Conservation (phyloP, 345 rosid species). For the Pugionium cornutum region DNA sequence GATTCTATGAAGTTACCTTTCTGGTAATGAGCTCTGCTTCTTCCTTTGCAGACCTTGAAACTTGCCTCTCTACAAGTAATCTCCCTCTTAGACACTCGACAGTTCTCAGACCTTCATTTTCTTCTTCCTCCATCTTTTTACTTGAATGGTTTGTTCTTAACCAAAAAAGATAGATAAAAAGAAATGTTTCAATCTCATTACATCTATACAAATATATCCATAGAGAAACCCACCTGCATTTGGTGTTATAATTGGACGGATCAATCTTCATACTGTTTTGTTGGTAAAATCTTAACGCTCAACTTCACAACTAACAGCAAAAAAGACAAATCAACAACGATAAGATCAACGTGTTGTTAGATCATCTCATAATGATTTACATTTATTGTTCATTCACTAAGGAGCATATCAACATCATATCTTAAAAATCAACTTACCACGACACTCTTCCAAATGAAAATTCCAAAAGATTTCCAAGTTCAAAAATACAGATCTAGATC, state of each 20-base stretch:
- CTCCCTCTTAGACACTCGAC: conserved; percentile 84
- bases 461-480: conserved; percentile 11
- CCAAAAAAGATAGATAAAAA: background rate
- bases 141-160: conserved; percentile 17
- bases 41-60: conserved; percentile 68
- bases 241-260: conserved; percentile 35
- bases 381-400: conserved; percentile 34
- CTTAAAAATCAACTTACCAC: conserved; percentile 31
- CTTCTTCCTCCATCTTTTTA: conserved; percentile 52
- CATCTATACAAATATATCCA: background rate
- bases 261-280: conserved; percentile 44
- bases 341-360: conserved; percentile 31
- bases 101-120: conserved; percentile 49
- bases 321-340: conserved; percentile 6
- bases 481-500: conserved; percentile 30
- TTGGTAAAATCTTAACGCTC: conserved; percentile 23
- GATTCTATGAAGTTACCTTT: conserved; percentile 46
- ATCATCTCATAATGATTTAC: conserved; percentile 33
- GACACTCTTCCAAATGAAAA: background rate
- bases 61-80: conserved; percentile 83
- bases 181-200: conserved; percentile 12
- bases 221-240: conserved; percentile 36
- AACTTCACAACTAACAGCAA: conserved; percentile 33
- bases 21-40: conserved; percentile 59
- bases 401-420: conserved; percentile 40